Percentiles rank a stretch among this genome's conserved stretches.
Conservation (phyloP, 768 basidiomycete genomes). For the Xanthoconium purpureum region DNA sequence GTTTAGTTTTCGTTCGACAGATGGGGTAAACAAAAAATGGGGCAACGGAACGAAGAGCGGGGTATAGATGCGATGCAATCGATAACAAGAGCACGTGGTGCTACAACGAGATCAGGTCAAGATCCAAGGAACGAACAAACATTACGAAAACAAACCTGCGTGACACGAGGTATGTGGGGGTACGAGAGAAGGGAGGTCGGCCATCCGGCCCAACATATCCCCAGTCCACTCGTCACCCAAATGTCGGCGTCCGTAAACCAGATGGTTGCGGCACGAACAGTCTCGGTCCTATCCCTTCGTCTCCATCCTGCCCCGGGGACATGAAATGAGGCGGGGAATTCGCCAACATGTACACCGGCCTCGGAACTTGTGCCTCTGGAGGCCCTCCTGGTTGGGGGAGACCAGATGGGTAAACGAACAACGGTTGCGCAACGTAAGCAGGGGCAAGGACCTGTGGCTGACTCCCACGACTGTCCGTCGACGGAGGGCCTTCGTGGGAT, state of each 20-base stretch:
- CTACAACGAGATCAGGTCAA: neutral
- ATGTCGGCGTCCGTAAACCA: slow-evolving; percentile 25
- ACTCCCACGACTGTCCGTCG: slow-evolving; percentile 33
- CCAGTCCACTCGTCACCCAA: slow-evolving; percentile 17
- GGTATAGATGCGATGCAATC: slow-evolving; percentile 1
- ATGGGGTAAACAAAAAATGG: neutral
- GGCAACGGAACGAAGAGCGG: neutral
- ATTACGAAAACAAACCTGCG: too few relatives aligned
- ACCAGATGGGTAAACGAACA: slow-evolving; percentile 31
- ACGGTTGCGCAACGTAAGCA: slow-evolving; percentile 30
- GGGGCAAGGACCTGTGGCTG: slow-evolving; percentile 25
- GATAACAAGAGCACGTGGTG: neutral
- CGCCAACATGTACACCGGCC: slow-evolving; percentile 31
- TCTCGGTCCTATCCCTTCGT: slow-evolving; percentile 12
- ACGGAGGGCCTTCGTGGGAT: slow-evolving; percentile 29
- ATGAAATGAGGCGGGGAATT: slow-evolving; percentile 26
- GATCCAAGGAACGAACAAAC: neutral
- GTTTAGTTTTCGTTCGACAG: neutral
- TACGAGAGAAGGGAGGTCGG: neutral
- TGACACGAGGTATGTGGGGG: too few relatives aligned
- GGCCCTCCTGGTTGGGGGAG: slow-evolving; percentile 30
- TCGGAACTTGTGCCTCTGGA: slow-evolving; percentile 18
- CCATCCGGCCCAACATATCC: neutral
- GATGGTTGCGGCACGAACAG: slow-evolving; percentile 27
- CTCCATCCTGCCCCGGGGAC: slow-evolving; percentile 16